Percentiles rank a stretch among this genome's conserved stretches.
These are phyloP conservation scores for Aspergillus sp. DNA, from an alignment of 2,329 filamentous ascomycete species.

Conservation along the genomic window DNA sequence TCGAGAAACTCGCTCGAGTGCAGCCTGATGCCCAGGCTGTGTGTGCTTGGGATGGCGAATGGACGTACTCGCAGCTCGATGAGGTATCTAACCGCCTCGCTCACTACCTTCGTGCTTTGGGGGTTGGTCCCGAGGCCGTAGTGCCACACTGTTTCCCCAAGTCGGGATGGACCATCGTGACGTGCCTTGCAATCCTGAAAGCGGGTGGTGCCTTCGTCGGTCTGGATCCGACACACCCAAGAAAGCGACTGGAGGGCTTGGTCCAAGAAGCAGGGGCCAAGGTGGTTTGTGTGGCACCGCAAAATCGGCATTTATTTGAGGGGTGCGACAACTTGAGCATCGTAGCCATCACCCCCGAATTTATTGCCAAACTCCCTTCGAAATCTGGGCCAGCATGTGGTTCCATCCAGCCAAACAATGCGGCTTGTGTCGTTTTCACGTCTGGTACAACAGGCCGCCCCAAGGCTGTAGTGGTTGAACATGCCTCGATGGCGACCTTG, in stretches of 20 bases:
- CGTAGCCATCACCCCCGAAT: neutral
- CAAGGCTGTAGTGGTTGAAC: constrained; percentile 43
- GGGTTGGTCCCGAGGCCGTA: constrained; percentile 17
- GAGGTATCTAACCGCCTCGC: constrained; percentile 28
- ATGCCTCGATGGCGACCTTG: constrained; percentile 35
- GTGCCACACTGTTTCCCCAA: constrained; percentile 16
- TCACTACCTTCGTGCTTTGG: constrained; percentile 28
- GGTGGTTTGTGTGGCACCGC: constrained; percentile 18
- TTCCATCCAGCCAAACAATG: neutral
- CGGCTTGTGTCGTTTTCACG: constrained; percentile 33
- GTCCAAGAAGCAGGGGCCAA: constrained; percentile 26
- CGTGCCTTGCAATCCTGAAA: constrained; percentile 16
- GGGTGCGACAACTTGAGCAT: neutral
- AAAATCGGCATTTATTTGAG: neutral
- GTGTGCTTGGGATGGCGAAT: constrained; percentile 16
- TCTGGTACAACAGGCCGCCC: constrained; percentile 48
- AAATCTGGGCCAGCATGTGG: neutral
- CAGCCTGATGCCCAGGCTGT: constrained; percentile 9
- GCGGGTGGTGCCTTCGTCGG: constrained; percentile 11
- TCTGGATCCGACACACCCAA: constrained; percentile 10
- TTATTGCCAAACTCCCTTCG: neutral
- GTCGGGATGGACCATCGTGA: constrained; percentile 10
- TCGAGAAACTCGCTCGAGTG: neutral
- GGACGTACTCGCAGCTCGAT: constrained; percentile 13
- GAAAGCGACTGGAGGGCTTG: constrained; percentile 14